These are phyloP conservation scores for Cucurbita argyrosperma DNA, from an alignment of 306 rosid genomes.

Conservation along the genomic window DNA sequence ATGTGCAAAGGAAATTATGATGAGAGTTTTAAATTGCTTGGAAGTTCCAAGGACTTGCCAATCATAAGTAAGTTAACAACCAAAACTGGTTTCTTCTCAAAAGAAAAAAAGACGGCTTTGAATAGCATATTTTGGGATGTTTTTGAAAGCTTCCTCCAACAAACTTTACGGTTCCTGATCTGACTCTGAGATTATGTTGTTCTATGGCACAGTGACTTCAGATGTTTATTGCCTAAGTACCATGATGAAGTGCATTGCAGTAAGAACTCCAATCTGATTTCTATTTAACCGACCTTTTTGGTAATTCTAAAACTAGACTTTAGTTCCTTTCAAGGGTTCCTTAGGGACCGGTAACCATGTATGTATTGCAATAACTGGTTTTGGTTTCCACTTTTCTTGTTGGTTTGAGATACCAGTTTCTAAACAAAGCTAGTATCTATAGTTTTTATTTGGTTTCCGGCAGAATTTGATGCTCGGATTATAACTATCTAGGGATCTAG, in stretches of 20 bases:
- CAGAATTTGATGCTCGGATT: neutral
- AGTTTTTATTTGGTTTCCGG: neutral
- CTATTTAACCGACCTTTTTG: neutral
- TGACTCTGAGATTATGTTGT: constrained; percentile 1
- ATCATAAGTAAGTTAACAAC: constrained; percentile 63
- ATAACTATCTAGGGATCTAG: neutral
- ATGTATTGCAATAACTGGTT: too few species aligned
- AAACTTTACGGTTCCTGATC: constrained; percentile 1
- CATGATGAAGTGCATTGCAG: constrained; percentile 95
- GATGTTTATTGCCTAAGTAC: constrained; percentile 59
- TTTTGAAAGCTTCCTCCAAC: neutral
- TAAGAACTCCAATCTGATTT: constrained; percentile 18
- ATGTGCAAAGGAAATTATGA: constrained; percentile 34
- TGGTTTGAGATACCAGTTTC: neutral
- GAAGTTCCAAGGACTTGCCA: constrained; percentile 82
- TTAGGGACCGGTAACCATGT: neutral
- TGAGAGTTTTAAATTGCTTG: constrained; percentile 66
- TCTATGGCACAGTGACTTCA: constrained; percentile 61
- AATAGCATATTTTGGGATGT: neutral
- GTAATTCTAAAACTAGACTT: neutral
- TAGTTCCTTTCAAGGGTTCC: neutral
- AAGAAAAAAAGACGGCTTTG: neutral
- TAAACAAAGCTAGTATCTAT: neutral
- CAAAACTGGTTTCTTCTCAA: neutral
- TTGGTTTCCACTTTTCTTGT: neutral